Evolutionary conservation across 1,284 basidiomycete species (phyloP), one percentile per base, ranked within the genome.

Genomic region (Papiliotrema flavescens): DNA sequence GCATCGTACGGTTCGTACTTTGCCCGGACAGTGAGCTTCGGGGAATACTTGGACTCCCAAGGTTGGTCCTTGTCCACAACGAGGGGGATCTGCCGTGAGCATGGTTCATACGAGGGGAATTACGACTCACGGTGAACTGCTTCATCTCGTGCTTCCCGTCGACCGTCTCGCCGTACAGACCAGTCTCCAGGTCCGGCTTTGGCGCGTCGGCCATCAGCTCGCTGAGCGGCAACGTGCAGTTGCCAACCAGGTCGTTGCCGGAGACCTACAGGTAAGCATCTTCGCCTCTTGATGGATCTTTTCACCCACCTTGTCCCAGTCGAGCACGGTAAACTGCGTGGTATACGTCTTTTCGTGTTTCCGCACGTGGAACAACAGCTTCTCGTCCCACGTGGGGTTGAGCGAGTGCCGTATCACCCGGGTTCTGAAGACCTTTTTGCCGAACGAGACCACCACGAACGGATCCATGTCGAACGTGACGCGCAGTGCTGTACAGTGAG

Each of bases 351-450:
- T 84, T 73, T 98, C 95, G 67, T 93, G 90, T 7, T 86, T 80
- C 23, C 90, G 84, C 3, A 98, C 94, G 72, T 97, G 94, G 80
- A 98, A 97, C 20, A 97, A 81, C 1, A 98, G 80, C 75, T 95
- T 95, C 77, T 98, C 93, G 63, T 98, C 89, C 91, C 94, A 98
- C 0, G 83, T 81, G 0, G 95, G 95, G 71, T 90, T 92, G 57
- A 92, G 83, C 14, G 85, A 88, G 72, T 94, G 90, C 11, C 90
- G 84, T 57, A 93, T 87, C 26, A 93, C 86, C 44, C 91, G 86
- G 0, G 93, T 97, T 3, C 94, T 83, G 78, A 97, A 98, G 11
- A 98, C 90, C 75, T 97, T 97, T 77, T 95, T 94, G 36, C 93
- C 90, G 63, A 98, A 98, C 2, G 90, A 93, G 61, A 94, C 84